Percentiles rank a stretch among this genome's conserved stretches.
phyloP scores from a whole-genome alignment of 345 rosid genomes.

The Brassica rapa region DNA sequence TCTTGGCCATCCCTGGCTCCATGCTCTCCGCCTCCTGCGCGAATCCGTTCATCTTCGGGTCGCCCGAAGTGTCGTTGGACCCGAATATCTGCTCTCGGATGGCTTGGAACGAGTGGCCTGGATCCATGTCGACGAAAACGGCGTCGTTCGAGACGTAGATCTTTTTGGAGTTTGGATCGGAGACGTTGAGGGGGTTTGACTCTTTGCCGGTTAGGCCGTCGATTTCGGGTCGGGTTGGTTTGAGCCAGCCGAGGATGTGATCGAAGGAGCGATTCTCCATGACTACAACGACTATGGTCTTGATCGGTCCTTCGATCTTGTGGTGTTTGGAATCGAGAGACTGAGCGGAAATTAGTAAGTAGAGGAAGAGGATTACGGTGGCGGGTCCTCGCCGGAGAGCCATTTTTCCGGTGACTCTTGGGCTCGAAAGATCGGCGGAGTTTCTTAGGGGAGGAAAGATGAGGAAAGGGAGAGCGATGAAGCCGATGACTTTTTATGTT shows the following conservation, averaged over 20 bases:
- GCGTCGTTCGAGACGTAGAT: conserved; percentile 80
- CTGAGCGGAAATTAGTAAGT: conserved; percentile 58
- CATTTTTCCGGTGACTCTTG: conserved; percentile 39
- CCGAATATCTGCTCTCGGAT: conserved; percentile 97
- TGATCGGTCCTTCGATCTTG: conserved; percentile 82
- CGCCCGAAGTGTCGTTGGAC: conserved; percentile 50
- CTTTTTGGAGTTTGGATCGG: conserved; percentile 58
- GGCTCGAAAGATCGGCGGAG: not conserved
- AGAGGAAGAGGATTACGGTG: conserved; percentile 44
- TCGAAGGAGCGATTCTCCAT: conserved; percentile 99
- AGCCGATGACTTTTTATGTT: not conserved
- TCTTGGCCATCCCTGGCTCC: conserved; percentile 59
- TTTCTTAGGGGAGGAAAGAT: not conserved
- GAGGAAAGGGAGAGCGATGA: conserved; percentile 1
- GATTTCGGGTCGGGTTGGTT: conserved; percentile 79
- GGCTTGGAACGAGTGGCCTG: conserved; percentile 98
- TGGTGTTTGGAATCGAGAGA: conserved; percentile 47
- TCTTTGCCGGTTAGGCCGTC: conserved; percentile 82
- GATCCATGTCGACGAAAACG: conserved; percentile 83
- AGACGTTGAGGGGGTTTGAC: conserved; percentile 56
- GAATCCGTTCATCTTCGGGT: conserved; percentile 88
- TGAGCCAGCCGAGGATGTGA: conserved; percentile 95
- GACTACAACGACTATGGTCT: conserved; percentile 82
- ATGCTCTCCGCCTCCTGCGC: conserved; percentile 81
- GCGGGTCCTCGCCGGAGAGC: conserved; percentile 44